phyloP scores from a whole-genome alignment of 352 stramenopile genomes.

The Albugo laibachii region DNA sequence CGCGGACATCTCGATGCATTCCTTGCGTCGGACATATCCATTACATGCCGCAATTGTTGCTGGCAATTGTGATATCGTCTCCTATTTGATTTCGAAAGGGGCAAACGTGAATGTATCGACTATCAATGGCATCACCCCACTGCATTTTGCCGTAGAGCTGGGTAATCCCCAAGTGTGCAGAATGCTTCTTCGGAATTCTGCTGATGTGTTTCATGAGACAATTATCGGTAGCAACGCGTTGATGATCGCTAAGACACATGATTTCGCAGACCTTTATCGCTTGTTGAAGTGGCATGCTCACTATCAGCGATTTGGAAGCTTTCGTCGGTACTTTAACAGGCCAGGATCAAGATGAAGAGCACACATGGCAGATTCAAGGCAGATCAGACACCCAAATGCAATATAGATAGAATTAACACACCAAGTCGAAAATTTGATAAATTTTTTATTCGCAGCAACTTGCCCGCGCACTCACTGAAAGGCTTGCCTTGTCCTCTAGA shows the following conservation, averaged over 20 bases:
- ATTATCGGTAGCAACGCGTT: slow-evolving; percentile 59
- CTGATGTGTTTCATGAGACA: slow-evolving; percentile 20
- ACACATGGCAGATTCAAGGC: no score
- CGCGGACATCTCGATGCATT: background rate
- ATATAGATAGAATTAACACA: no score
- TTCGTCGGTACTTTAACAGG: no score
- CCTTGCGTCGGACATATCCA: background rate
- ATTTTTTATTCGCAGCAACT: no score
- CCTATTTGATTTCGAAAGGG: slow-evolving; percentile 29
- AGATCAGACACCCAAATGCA: no score
- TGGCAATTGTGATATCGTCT: slow-evolving; percentile 30
- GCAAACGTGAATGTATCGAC: slow-evolving; percentile 55
- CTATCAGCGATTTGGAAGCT: background rate
- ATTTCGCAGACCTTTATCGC: slow-evolving; percentile 37
- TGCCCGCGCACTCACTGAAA: no score
- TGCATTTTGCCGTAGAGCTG: slow-evolving; percentile 57
- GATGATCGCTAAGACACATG: slow-evolving; percentile 51
- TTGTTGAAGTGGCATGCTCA: slow-evolving; percentile 17
- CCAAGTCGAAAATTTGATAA: no score
- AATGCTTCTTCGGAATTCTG: slow-evolving; percentile 38
- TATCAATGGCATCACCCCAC: slow-evolving; percentile 38
- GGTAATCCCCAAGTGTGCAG: slow-evolving; percentile 32
- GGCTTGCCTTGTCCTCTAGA: no score
- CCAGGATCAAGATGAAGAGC: no score
- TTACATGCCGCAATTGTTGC: background rate